Base-by-base conservation (phyloP, 345 rosid genomes). In the Pistacia vera region DNA sequence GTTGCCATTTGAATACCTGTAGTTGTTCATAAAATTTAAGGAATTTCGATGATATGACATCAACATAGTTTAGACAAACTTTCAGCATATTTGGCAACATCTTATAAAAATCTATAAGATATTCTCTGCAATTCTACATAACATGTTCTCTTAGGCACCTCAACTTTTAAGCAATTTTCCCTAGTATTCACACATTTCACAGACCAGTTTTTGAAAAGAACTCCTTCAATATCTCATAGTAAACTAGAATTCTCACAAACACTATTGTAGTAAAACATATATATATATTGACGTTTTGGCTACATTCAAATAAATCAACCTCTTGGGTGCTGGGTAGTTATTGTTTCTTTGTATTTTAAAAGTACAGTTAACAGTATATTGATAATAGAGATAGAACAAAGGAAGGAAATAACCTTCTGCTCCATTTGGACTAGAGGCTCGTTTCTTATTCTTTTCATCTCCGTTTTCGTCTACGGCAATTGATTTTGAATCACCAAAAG, bases 401-500 rank as follows among this genome's bases (percentile, higher is more conserved):
- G 58, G n/a, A 48, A 56, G 41, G 66, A 68, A 51, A 58, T 30
- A 28, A 94, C 97, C 95, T 90, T 88, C 77, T 54, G 71, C 63
- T 74, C 60, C 48, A 22, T 70, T 61, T 49, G 76, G 63, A 22
- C 28, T 77, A 17, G 85, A 68, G 10, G 65, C 46, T 48, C 38
- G 8, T 17, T 54, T 54, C n/a, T 72, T 78, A 17, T 80, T 79
- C 22, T 83, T 77, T 66, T 81, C 72, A 22, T 79, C 76, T 59
- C 73, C 83, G 66, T 83, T 75, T 71, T 87, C 94, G 22, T 84
- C 91, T 46, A 77, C 60, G 55, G 86, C 81, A 3, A 84, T 83
- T 10, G 91, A 74, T 77, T 85, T 93, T 18, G 94, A 82, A 75
- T 81, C 84, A 18, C 90, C 86, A 5, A 91, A 35, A 75, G 97